Conservation (phyloP, 1,284 basidiomycete genomes). For the Cryptococcus sp. region DNA sequence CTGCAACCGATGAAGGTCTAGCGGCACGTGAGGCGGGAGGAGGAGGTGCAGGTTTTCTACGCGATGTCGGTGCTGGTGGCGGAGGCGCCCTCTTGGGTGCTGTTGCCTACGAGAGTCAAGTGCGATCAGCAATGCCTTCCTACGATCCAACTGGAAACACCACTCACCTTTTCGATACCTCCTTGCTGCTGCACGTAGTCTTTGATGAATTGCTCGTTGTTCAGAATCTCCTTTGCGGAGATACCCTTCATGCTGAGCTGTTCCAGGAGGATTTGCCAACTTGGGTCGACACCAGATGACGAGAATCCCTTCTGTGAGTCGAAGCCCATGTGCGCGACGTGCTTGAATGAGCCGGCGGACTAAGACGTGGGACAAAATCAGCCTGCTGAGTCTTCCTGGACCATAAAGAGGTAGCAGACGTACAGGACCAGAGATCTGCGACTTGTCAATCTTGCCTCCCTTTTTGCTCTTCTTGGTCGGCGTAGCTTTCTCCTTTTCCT, state of each 20-base stretch:
- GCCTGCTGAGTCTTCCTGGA: background rate
- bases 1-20: constrained; percentile 39
- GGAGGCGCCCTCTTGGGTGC: constrained; percentile 45
- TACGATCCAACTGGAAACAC: background rate
- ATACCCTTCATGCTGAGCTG: constrained; percentile 73
- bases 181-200: constrained; percentile 70
- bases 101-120: constrained; percentile 16
- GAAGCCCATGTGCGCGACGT: constrained; percentile 95
- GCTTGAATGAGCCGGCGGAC: constrained; percentile 73
- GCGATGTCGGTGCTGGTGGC: constrained; percentile 49
- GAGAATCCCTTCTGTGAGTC: constrained; percentile 83
- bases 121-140: background rate
- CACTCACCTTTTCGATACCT: constrained; percentile 46
- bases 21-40: constrained; percentile 53
- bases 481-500: constrained; percentile 29
- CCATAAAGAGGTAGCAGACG: constrained; percentile 15
- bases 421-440: constrained; percentile 81
- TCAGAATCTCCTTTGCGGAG: constrained; percentile 62
- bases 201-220: constrained; percentile 88
- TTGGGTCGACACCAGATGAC: constrained; percentile 85
- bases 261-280: constrained; percentile 78
- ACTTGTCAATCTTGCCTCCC: constrained; percentile 80
- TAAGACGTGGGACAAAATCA: constrained; percentile 8
- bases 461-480: constrained; percentile 64
- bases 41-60: constrained; percentile 52